These are phyloP conservation scores for Eucalyptus cloeziana DNA, from an alignment of 345 rosid genomes.

Conservation along the genomic window DNA sequence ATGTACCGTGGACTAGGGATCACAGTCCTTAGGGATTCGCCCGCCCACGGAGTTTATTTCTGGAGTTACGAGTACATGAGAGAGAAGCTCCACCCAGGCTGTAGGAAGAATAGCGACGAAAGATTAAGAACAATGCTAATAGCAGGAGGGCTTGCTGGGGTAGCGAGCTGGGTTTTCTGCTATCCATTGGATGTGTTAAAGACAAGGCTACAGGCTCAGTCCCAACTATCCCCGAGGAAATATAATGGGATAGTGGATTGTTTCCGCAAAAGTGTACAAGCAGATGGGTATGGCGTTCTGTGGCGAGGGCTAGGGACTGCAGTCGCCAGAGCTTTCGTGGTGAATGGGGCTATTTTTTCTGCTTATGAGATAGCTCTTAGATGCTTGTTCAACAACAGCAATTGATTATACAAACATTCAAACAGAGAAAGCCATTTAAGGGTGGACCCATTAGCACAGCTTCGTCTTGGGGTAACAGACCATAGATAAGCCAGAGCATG, in stretches of 20 bases:
- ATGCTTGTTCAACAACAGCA: constrained; percentile 45
- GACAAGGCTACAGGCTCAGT: constrained; percentile 59
- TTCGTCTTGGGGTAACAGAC: background rate
- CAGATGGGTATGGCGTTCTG: constrained; percentile 67
- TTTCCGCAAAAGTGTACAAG: constrained; percentile 43
- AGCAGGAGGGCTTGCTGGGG: constrained; percentile 88
- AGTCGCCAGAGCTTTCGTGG: constrained; percentile 88
- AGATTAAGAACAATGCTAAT: constrained; percentile 61
- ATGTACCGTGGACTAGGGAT: constrained; percentile 64
- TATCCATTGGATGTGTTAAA: constrained; percentile 87
- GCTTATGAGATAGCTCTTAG: constrained; percentile 84
- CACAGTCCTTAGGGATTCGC: constrained; percentile 79
- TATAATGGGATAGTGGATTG: constrained; percentile 71
- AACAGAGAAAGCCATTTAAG: constrained; percentile 19
- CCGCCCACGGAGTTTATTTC: constrained; percentile 78
- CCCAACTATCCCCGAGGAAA: constrained; percentile 22
- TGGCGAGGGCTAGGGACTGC: constrained; percentile 97
- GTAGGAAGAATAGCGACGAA: constrained; percentile 68
- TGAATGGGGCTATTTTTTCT: constrained; percentile 81
- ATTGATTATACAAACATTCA: constrained; percentile 14
- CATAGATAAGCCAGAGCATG: background rate
- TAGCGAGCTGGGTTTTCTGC: constrained; percentile 83
- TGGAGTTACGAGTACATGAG: constrained; percentile 81
- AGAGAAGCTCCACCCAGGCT: constrained; percentile 82
- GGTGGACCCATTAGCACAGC: background rate